Evolutionary conservation across 2,329 filamentous ascomycete genomes (phyloP), one percentile per base, ranked within the genome.

Genomic region (Calonectria henricotiae): DNA sequence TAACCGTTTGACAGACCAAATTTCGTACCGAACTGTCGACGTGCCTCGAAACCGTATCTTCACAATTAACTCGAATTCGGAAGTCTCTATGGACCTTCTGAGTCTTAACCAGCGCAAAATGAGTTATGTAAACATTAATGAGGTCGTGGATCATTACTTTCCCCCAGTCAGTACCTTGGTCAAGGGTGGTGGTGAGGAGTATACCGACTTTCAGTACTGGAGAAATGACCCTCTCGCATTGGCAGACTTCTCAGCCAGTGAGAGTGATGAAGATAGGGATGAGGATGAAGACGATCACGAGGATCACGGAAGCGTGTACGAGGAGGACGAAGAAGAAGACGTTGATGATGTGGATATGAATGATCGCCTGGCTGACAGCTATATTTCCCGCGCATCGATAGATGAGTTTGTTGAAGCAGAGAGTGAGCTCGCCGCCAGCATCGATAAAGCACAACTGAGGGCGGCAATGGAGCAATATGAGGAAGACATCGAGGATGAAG

Each of bases 201-300:
- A 94, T 79, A 99, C 96, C 0, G 96, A 99, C 80, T 99, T 99
- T 83, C 96, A 91, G 68, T 99, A 97, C 84, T 99, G 96, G 96
- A 89, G 97, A 72, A 93, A 97, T 72, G 88, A 89, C 58, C 94
- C 95, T 2, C 87, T 96, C 17, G 94, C 97, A 62, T 84, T 98
- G 30, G 93, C 95, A 47, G 94, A 98, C 65, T 98, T 98, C 76
- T 95, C 93, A 0, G 93, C 93, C 63, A 97, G 93, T 51, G 95
- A 96, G 71, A 91, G 81, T 32, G 86, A 84, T 2, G 87, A 89
- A 20, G 81, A 84, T 62, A 78, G 84, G 1, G 83, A 85, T 1
- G 82, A 83, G 5, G 80, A 87, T 27, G 79, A 87, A 5, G 85
- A 86, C 27, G 79, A 87, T 4, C 86, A 86, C 17, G 75, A 77